Evolutionary conservation across 164 flowering plant genomes (phyloP).

Genomic region (Vitis cinerea): DNA sequence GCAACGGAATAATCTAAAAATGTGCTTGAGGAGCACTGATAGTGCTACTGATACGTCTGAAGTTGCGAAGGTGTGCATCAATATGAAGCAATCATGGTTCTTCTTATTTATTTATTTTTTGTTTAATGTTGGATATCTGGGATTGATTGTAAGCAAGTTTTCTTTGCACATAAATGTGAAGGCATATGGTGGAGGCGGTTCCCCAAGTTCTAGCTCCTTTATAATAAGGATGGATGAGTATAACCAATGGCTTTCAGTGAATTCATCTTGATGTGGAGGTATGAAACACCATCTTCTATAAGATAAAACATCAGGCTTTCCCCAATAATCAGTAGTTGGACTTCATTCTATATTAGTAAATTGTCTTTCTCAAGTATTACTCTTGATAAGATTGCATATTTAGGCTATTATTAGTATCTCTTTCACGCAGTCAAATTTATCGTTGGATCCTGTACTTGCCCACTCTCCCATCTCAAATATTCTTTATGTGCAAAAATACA

Average conservation of each 20-base stretch:
- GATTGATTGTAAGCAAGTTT: not conserved
- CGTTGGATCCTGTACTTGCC: not conserved
- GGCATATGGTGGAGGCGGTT: constrained; percentile 98
- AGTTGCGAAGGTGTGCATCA: constrained; percentile 72
- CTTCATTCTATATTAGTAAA: not conserved
- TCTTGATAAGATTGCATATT: not conserved
- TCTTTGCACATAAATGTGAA: constrained; percentile 28
- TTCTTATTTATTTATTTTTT: not conserved
- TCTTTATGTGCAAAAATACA: not conserved
- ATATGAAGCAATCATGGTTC: not conserved
- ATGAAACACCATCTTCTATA: constrained; percentile 1
- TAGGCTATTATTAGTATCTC: not conserved
- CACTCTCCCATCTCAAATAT: not conserved
- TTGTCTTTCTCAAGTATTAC: not conserved
- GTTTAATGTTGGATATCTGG: not conserved
- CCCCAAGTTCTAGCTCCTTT: constrained; percentile 76
- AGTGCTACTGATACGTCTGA: constrained; percentile 76
- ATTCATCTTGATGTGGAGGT: constrained; percentile 20
- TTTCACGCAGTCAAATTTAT: not conserved
- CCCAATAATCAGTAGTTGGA: not conserved
- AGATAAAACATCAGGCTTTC: not conserved
- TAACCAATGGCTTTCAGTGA: constrained; percentile 57
- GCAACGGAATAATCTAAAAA: constrained; percentile 79
- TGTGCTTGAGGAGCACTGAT: constrained; percentile 85
- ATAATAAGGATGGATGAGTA: constrained; percentile 95